A percentile compares a stretch with the other conserved stretches of the same genome.
phyloP scores from a whole-genome alignment of 139 green algal genomes.

The Auxenochlorella pyrenoidosa region DNA sequence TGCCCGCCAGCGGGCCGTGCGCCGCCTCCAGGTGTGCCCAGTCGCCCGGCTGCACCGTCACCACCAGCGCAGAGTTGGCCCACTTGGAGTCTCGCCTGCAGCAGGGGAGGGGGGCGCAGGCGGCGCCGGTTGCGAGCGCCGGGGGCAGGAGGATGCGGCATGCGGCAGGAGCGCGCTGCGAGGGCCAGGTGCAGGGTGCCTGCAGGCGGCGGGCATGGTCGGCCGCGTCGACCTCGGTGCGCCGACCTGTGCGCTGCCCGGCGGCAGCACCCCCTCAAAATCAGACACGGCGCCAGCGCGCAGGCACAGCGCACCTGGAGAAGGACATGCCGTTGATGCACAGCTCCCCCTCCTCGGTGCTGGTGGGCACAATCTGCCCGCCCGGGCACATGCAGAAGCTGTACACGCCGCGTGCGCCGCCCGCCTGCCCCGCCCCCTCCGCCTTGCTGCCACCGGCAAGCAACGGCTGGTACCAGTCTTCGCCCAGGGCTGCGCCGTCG shows the following conservation, averaged over 20 bases:
- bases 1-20: slow-evolving; percentile 70
- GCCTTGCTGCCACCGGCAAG: not conserved
- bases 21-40: slow-evolving; percentile 61
- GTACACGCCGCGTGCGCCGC: slow-evolving; percentile 62
- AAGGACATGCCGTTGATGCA: slow-evolving; percentile 95
- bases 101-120: too few species aligned
- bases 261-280: too few species aligned
- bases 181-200: too few species aligned
- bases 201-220: too few species aligned
- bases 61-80: slow-evolving; percentile 87
- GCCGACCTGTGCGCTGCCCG: too few species aligned
- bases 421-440: not conserved
- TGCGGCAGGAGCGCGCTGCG: too few species aligned
- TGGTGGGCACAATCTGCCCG: slow-evolving; percentile 84
- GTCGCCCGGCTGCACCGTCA: slow-evolving; percentile 65
- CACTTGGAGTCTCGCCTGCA: slow-evolving; percentile 53
- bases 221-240: too few species aligned
- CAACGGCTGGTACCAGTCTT: slow-evolving; percentile 33
- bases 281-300: too few species aligned
- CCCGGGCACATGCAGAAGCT: slow-evolving; percentile 93
- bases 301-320: slow-evolving; percentile 54
- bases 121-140: too few species aligned
- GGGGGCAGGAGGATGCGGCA: not conserved
- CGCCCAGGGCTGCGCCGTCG: not conserved
- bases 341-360: slow-evolving; percentile 68